phyloP scores from a whole-genome alignment of 1,284 basidiomycete genomes.

The Stereum hirsutum region DNA sequence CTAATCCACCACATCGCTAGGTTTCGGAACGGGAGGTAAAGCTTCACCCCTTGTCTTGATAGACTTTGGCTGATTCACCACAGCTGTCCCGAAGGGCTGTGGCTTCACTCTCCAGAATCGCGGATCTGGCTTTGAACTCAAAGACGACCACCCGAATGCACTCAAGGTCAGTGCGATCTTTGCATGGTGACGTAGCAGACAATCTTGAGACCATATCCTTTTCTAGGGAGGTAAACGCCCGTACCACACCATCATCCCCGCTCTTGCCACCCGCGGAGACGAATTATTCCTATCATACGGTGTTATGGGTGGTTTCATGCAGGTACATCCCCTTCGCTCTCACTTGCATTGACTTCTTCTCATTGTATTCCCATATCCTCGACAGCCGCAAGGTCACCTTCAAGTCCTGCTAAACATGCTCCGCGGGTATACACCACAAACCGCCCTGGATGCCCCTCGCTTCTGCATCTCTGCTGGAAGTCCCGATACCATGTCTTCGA shows the following conservation, averaged over 20 bases:
- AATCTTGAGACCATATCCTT: no score
- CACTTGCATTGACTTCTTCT: not conserved
- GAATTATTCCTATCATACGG: slow-evolving; percentile 87
- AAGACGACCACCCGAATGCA: slow-evolving; percentile 78
- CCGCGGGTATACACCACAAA: slow-evolving; percentile 77
- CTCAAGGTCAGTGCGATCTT: slow-evolving; percentile 37
- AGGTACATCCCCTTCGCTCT: slow-evolving; percentile 34
- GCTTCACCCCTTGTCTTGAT: not conserved
- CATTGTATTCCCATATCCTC: not conserved
- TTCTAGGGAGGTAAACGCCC: slow-evolving; percentile 78
- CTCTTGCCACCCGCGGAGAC: slow-evolving; percentile 73
- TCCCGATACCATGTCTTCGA: slow-evolving; percentile 49
- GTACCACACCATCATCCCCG: slow-evolving; percentile 95
- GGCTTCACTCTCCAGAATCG: slow-evolving; percentile 96
- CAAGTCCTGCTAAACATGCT: slow-evolving; percentile 92
- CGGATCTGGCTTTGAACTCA: slow-evolving; percentile 77
- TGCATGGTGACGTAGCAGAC: not conserved
- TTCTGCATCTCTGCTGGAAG: slow-evolving; percentile 89
- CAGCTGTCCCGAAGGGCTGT: slow-evolving; percentile 84
- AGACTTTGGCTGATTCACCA: not conserved
- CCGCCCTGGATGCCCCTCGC: slow-evolving; percentile 86
- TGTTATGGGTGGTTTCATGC: slow-evolving; percentile 96
- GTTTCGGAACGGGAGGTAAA: slow-evolving; percentile 71
- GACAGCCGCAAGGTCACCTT: slow-evolving; percentile 81
- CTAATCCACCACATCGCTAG: slow-evolving; percentile 20